Evolutionary conservation across 306 rosid species (phyloP).

Genomic region (Leucaena leucocephala): DNA sequence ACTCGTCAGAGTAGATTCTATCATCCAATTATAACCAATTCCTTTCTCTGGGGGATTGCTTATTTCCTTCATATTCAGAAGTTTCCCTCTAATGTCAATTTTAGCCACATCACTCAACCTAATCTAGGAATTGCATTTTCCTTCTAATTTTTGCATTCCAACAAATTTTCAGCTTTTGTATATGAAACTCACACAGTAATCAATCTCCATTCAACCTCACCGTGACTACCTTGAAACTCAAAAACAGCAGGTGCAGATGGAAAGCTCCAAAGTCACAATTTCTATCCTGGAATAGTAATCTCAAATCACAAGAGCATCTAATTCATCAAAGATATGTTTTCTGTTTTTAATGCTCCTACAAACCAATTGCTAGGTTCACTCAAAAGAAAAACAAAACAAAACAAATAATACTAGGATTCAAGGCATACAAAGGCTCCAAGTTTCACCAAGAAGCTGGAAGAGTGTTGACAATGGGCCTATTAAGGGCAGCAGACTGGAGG

Average conservation of each 20-base stretch:
- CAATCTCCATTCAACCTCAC: neutral
- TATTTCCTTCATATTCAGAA: conserved; percentile 6
- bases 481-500: too few relatives aligned
- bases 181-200: too few relatives aligned
- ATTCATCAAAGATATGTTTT: conserved; percentile 2
- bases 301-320: neutral
- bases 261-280: neutral
- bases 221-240: neutral
- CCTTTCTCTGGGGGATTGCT: neutral
- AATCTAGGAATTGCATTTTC: neutral
- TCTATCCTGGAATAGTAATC: neutral
- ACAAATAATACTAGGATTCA: neutral
- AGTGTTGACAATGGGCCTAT: too few relatives aligned
- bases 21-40: neutral
- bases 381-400: too few relatives aligned
- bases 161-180: neutral
- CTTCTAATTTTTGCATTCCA: neutral
- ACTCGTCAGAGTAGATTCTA: neutral
- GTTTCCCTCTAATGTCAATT: neutral
- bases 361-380: too few relatives aligned
- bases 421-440: neutral
- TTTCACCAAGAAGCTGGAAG: neutral
- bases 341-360: neutral
- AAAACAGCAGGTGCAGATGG: neutral
- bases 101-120: conserved; percentile 1